Evolutionary conservation across 768 basidiomycete species (phyloP).

Genomic region (Ramaria sp.): DNA sequence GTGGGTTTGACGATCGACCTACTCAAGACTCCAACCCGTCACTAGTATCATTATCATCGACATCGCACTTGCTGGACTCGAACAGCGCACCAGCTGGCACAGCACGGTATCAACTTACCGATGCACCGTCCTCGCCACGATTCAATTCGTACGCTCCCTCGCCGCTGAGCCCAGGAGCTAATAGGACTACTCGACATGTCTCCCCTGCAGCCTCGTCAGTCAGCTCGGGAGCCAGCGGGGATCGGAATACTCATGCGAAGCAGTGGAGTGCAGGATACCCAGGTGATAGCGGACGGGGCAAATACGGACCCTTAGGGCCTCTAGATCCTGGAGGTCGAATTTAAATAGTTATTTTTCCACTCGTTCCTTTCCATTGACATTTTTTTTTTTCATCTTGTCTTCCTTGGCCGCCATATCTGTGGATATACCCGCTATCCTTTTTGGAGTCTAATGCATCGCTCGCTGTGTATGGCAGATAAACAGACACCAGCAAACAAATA

Average conservation of each 20-base stretch:
- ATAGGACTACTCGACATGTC: slow-evolving; percentile 20
- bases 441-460: not conserved
- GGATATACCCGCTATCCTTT: not conserved
- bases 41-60: not conserved
- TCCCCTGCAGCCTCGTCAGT: slow-evolving; percentile 20
- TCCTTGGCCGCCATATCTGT: not conserved
- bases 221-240: slow-evolving; percentile 24
- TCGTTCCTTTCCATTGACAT: slow-evolving; percentile 17
- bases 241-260: slow-evolving; percentile 30
- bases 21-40: slow-evolving; percentile 24
- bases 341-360: slow-evolving; percentile 25
- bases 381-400: not conserved
- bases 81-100: not conserved
- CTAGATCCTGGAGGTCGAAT: slow-evolving; percentile 32
- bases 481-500: not conserved
- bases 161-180: slow-evolving; percentile 21
- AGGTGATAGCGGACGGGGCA: slow-evolving; percentile 16
- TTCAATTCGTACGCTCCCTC: slow-evolving; percentile 44
- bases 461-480: not conserved
- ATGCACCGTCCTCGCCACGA: slow-evolving; percentile 35
- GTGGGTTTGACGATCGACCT: slow-evolving; percentile 72
- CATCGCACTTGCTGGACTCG: slow-evolving; percentile 1
- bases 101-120: slow-evolving; percentile 50
- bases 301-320: slow-evolving; percentile 40
- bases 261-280: slow-evolving; percentile 29